These are phyloP conservation scores for Acanthochlamys bracteata DNA, from an alignment of 106 monocot species.

Conservation along the genomic window DNA sequence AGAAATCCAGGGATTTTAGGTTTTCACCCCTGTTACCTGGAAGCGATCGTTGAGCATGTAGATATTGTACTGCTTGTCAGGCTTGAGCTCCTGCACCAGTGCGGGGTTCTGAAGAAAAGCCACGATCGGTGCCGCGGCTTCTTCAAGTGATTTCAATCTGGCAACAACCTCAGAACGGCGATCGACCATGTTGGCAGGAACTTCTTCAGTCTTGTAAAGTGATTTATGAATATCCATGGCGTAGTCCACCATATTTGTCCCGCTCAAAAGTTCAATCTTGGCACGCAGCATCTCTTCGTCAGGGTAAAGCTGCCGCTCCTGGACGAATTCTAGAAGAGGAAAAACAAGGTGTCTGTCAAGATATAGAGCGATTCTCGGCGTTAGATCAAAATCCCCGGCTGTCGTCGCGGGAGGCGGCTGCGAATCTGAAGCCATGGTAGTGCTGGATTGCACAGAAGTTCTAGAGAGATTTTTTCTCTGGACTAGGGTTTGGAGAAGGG, in stretches of 20 bases:
- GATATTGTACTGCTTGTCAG: slow-evolving; percentile 84
- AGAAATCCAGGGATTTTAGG: too few relatives aligned
- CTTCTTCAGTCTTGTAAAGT: slow-evolving; percentile 81
- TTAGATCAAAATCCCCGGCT: slow-evolving; percentile 60
- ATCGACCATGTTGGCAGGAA: slow-evolving; percentile 78
- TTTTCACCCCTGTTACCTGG: slow-evolving; percentile 40
- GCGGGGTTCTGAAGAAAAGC: slow-evolving; percentile 64
- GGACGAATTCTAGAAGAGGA: slow-evolving; percentile 84
- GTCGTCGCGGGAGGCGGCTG: too few relatives aligned
- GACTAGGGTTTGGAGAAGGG: too few relatives aligned
- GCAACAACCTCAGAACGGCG: slow-evolving; percentile 70
- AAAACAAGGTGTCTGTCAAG: slow-evolving; percentile 88
- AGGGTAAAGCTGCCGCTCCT: slow-evolving; percentile 71
- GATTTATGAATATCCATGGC: slow-evolving; percentile 94
- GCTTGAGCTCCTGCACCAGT: slow-evolving; percentile 69
- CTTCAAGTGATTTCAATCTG: slow-evolving; percentile 73
- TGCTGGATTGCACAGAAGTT: too few relatives aligned
- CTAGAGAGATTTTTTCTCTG: too few relatives aligned
- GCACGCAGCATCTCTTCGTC: slow-evolving; percentile 83
- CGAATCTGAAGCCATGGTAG: too few relatives aligned
- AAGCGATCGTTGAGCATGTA: slow-evolving; percentile 81
- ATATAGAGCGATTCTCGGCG: slow-evolving; percentile 59
- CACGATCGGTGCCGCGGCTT: slow-evolving; percentile 69
- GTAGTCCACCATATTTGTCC: slow-evolving; percentile 97
- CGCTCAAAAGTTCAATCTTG: slow-evolving; percentile 76